Evolutionary conservation across 306 rosid genomes (phyloP).

Genomic region (Senna tora): DNA sequence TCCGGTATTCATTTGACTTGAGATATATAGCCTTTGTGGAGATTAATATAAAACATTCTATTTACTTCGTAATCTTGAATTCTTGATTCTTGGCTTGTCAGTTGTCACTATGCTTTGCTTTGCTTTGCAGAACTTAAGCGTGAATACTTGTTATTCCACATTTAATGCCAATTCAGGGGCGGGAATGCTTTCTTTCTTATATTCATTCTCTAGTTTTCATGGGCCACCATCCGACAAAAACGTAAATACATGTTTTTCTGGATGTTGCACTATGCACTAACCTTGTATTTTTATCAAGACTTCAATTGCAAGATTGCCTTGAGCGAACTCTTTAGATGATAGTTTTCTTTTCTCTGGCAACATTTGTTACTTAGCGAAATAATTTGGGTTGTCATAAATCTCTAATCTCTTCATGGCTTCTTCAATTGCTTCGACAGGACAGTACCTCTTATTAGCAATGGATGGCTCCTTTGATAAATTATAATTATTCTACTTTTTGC

Average conservation of each 20-base stretch:
- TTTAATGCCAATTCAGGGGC: not conserved
- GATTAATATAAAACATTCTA: not conserved
- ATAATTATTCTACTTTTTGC: not conserved
- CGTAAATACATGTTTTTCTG: not conserved
- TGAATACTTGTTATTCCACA: not conserved
- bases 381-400: not conserved
- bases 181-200: constrained; percentile 2
- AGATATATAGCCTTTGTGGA: not conserved
- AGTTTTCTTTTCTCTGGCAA: constrained; percentile 10
- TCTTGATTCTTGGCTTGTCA: no score
- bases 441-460: not conserved
- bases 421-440: not conserved
- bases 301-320: not conserved
- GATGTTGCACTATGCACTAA: not conserved
- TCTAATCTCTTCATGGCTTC: not conserved
- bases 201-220: not conserved
- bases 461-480: not conserved
- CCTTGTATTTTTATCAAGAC: not conserved
- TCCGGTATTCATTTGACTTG: not conserved
- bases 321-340: constrained; percentile 16
- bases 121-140: not conserved
- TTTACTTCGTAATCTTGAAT: not conserved
- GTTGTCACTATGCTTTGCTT: not conserved
- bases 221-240: not conserved
- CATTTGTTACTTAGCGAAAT: not conserved